Evolutionary conservation across 1,284 basidiomycete species (phyloP).

Genomic region (Moesziomyces sp.): DNA sequence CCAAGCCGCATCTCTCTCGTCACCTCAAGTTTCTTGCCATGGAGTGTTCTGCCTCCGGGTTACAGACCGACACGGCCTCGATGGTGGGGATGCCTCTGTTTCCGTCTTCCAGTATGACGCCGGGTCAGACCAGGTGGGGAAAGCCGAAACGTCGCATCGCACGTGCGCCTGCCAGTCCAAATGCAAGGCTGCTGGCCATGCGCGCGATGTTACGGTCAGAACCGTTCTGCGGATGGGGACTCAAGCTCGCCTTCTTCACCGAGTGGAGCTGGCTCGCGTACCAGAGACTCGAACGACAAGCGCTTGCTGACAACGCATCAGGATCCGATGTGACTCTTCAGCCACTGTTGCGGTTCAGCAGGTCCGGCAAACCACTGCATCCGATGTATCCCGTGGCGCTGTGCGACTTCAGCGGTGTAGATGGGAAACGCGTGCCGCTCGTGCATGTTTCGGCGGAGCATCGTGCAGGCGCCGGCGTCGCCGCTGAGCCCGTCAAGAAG

Average conservation of each 20-base stretch:
- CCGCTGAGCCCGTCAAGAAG: constrained; percentile 26
- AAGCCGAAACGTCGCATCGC: constrained; percentile 24
- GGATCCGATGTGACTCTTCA: not conserved
- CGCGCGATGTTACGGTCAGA: constrained; percentile 60
- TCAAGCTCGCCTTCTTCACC: constrained; percentile 60
- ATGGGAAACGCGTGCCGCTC: constrained; percentile 35
- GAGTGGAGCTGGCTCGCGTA: constrained; percentile 58
- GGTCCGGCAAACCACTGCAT: constrained; percentile 38
- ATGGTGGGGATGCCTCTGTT: constrained; percentile 41
- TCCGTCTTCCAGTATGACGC: constrained; percentile 40
- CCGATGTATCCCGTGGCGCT: constrained; percentile 35
- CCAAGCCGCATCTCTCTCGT: constrained; percentile 74
- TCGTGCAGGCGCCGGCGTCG: constrained; percentile 26
- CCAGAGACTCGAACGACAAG: constrained; percentile 14
- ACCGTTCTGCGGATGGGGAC: constrained; percentile 62
- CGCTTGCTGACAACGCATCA: not conserved
- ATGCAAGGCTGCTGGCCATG: constrained; percentile 64
- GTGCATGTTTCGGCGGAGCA: constrained; percentile 15
- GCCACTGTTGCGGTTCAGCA: constrained; percentile 12
- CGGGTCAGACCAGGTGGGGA: constrained; percentile 28
- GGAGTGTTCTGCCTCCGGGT: constrained; percentile 6
- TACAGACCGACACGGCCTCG: constrained; percentile 3
- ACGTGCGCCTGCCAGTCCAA: constrained; percentile 40
- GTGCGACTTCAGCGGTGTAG: constrained; percentile 63
- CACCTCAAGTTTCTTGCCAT: constrained; percentile 65